These are phyloP conservation scores for Aspergillus sp. DNA, from an alignment of 2,329 filamentous ascomycete species.

Conservation along the genomic window DNA sequence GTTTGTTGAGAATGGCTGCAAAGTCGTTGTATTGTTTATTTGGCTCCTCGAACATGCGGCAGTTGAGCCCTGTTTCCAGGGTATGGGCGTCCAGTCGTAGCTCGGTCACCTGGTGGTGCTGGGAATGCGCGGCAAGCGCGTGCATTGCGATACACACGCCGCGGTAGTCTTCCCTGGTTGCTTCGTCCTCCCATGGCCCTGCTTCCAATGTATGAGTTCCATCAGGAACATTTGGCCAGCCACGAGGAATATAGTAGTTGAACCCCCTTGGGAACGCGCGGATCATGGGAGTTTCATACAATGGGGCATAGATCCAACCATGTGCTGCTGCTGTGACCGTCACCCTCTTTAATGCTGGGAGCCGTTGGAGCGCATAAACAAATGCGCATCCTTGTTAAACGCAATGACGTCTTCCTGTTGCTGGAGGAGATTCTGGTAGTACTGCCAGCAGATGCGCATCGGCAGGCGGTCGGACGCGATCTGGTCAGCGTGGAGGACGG, in stretches of 20 bases:
- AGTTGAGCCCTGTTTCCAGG: conserved; percentile 38
- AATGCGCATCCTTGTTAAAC: conserved; percentile 24
- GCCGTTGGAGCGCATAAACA: conserved; percentile 36
- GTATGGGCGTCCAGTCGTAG: conserved; percentile 39
- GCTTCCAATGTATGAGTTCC: neutral
- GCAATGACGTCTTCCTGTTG: neutral
- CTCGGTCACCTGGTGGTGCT: conserved; percentile 36
- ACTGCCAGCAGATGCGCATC: neutral
- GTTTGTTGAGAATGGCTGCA: conserved; percentile 25
- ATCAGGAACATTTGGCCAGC: conserved; percentile 30
- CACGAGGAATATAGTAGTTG: conserved; percentile 43
- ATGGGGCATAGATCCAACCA: conserved; percentile 39
- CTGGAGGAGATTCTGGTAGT: neutral
- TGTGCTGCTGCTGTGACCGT: conserved; percentile 49
- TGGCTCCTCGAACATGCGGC: conserved; percentile 33
- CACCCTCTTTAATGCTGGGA: conserved; percentile 43
- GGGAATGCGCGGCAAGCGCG: conserved; percentile 18
- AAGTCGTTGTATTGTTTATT: conserved; percentile 33
- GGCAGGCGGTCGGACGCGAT: neutral
- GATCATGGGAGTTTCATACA: conserved; percentile 51
- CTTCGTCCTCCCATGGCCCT: neutral
- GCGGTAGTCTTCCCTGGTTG: conserved; percentile 32
- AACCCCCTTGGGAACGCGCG: conserved; percentile 47
- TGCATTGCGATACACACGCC: conserved; percentile 33
- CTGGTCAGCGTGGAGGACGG: neutral